Base-by-base conservation (phyloP, 2,329 filamentous ascomycete genomes). In the Neoarthrinium moseri region DNA sequence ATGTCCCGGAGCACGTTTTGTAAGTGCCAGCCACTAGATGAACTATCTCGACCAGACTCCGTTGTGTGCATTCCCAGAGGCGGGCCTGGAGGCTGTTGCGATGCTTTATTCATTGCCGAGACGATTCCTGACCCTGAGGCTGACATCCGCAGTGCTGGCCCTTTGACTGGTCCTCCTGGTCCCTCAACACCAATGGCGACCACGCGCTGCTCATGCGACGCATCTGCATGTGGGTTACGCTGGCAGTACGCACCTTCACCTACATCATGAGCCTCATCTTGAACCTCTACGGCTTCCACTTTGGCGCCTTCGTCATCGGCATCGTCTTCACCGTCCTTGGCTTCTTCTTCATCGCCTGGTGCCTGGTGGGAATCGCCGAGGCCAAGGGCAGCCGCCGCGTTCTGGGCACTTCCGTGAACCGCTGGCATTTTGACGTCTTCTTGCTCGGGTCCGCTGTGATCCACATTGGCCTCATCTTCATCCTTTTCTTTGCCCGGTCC, bases 181-280 rank as follows among this genome's bases (percentile, higher is more conserved):
- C 35, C 6, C 43, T 46, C 18, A 29, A 33, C 8, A 46, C 43
- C n/a, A 22, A 32, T 18, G 35, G 43, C 35, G 34, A 46, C 32
- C 22, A 4, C n/a, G 13, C 43, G 12, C 20, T 23, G 5, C 43
- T 46, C 8, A 4, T 40, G 18, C 43, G 35, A 10, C 43, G 43
- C 11, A 4, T 46, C 15, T 46, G 43, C 43, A 46, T 46, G 43
- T 46, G 43, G 43, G 20, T 24, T 15, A 46, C 43, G 43, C 24
- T 46, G 11, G 35, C 22, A 15, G 17, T 39, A 20, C 34, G 43
- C 10, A 23, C 27, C 12, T 22, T 30, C 12, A 37, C 27, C 18
- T 27, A 11, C 27, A 18, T 40, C 11, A 13, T 43, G 8, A 27
- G 13, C 8, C 33, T 46, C 23, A 12, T 46, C n/a, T 12, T 40